phyloP scores from a whole-genome alignment of 352 stramenopile genomes.

The Phytophthora tentaculata region DNA sequence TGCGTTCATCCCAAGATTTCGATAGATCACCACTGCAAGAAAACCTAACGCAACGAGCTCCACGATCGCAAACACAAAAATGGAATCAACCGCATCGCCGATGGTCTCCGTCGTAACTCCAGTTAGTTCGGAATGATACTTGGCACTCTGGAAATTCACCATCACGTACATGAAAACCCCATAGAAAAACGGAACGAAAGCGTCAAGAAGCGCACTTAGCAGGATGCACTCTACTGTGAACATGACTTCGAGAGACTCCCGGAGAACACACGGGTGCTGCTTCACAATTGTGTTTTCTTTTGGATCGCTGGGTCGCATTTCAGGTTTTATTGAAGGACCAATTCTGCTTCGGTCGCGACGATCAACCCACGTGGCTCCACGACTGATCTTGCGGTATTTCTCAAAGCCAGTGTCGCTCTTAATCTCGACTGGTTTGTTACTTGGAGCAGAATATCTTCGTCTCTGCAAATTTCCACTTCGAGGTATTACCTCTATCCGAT shows the following conservation, averaged over 20 bases:
- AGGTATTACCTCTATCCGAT: slow-evolving; percentile 7
- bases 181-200: slow-evolving; percentile 44
- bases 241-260: slow-evolving; percentile 23
- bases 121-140: slow-evolving; percentile 42
- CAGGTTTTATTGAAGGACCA: no score
- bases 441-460: background rate
- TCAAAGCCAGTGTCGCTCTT: background rate
- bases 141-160: slow-evolving; percentile 27
- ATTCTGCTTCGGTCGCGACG: background rate
- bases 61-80: slow-evolving; percentile 34
- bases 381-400: background rate
- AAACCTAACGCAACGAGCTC: slow-evolving; percentile 38
- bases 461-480: background rate
- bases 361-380: slow-evolving; percentile 4
- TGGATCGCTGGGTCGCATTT: no score
- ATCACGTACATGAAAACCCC: slow-evolving; percentile 27
- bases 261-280: slow-evolving; percentile 1
- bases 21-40: slow-evolving; percentile 12
- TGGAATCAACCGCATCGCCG: slow-evolving; percentile 11
- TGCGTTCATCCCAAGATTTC: slow-evolving; percentile 29
- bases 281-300: background rate
- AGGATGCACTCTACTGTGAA: slow-evolving; percentile 44
- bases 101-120: slow-evolving; percentile 18
- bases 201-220: slow-evolving; percentile 41
- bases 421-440: background rate